Base-by-base conservation (phyloP, 2,329 filamentous ascomycete genomes). In the Madurella mycetomatis region DNA sequence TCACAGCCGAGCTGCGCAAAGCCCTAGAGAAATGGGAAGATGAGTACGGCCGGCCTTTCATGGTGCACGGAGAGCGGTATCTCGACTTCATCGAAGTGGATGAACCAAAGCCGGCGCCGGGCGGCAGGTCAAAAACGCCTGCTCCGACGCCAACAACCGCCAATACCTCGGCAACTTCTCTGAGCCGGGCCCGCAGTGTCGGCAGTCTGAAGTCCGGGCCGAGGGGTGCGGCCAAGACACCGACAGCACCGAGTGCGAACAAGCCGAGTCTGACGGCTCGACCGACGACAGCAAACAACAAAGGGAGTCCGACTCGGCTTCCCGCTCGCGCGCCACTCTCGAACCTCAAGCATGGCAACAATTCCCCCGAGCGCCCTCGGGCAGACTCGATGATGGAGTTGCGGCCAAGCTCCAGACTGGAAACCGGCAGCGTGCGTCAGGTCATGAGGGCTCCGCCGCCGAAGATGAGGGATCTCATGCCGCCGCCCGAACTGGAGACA, bases 61-160 rank as follows among this genome's bases (percentile, higher is more conserved):
- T 95, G 44, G 92, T 99, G 13, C 90, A 94, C 62, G 94, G 94
- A 31, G 88, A 96, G 66, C 82, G 90, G 60, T 99, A 96, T 67
- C 78, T 99, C 37, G 91, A 97, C 60, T 82, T 87, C 55, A 74
- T 97, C n/a, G 87, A 90, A 48, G 79, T 78, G 11, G 78, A 79
- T 15, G 81, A 84, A 25, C 66, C 79, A 11, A 82, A 75, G 61
- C 80, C 81, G 59, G 79, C 77, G 11, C 77, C 82, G 13, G 84
- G 86, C 13, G 76, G 84, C 2, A 76, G 84, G 60, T 83, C 88
- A 17, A 96, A 92, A 73, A 94, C 90, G 9, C 90, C 89, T 1
- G 85, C 83, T 4, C 75, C 78, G 41, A 78, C 83, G 5, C 76
- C 83, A 1, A 73, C 76, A 1, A 59, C 69, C 1, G 66, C 69